Base-by-base conservation (phyloP, 1,284 basidiomycete genomes). In the Leccinum pallidistipes region DNA sequence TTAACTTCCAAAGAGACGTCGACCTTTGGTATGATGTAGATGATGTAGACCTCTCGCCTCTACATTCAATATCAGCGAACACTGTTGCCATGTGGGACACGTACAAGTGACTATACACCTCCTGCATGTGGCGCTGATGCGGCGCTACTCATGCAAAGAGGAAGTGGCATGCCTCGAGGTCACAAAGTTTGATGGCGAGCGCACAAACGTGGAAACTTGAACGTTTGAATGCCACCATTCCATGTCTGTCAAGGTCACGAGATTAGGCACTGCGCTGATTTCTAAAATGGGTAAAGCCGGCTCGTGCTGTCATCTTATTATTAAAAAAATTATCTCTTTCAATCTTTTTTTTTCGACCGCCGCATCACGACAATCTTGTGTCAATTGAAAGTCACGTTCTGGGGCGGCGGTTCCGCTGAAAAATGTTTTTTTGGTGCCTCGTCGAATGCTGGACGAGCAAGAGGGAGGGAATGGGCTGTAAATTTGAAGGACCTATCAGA, bases 131-230 rank as follows among this genome's bases (percentile, higher is more conserved):
- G 63, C 62, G 50, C 56, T 11, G 31, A 27, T 57, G 60, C 59
- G 65, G 66, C 62, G 57, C 53, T 38, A 55, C 21, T 32, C 32
- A 38, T 24, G 31, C 32, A 27, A 59, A 58, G 43, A 47, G 43
- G 36, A 47, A 55, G 55, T 60, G 60, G 57, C 55, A 60, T 24
- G 58, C 69, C 69, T 70, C 71, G 64, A 74, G 71, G 66, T 47
- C 21, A 57, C 58, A 74, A 58, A 43, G 71, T 73, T 71, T 71
- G 72, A 74, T 74, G 68, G 60, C 2, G 11, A 55, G 6, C 21
- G 5, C 16, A 29, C 27, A 34, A 62, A 50, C 47, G 54, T 62
- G 58, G 57, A 45, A 57, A 60, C 10, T 32, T 21, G 61, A n/a
- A 12, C 43, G 60, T 9, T 32, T 21, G 64, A 24, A 16, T 43